These are phyloP conservation scores for Myriosclerotinia duriaeana DNA, from an alignment of 2,329 filamentous ascomycete species.

Conservation along the genomic window DNA sequence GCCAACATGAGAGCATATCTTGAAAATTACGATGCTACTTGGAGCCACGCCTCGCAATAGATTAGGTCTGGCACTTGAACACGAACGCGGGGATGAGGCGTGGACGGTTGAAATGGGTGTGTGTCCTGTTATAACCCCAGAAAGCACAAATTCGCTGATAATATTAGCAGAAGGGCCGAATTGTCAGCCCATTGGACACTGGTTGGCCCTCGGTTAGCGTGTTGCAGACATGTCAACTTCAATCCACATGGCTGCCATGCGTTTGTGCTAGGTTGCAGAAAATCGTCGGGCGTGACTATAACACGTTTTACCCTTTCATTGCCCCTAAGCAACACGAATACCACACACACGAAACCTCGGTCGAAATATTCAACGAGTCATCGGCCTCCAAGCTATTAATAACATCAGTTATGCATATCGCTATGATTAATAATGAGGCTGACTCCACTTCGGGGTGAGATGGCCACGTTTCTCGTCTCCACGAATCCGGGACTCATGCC, in stretches of 20 bases:
- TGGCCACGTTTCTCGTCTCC: constrained; percentile 13
- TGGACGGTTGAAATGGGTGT: not conserved
- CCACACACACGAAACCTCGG: constrained; percentile 16
- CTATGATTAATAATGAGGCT: constrained; percentile 7
- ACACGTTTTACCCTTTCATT: constrained; percentile 7
- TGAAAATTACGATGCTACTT: constrained; percentile 10
- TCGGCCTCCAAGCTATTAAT: not conserved
- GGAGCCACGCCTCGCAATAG: constrained; percentile 7
- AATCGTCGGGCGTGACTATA: not conserved
- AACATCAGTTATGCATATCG: constrained; percentile 2
- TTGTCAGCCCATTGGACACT: constrained; percentile 3
- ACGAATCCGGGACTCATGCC: not conserved
- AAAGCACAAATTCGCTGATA: not conserved
- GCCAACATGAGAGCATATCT: constrained; percentile 4
- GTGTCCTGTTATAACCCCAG: not conserved
- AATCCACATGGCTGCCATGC: constrained; percentile 12
- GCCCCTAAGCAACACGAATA: not conserved
- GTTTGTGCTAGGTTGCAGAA: not conserved
- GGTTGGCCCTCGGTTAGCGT: not conserved
- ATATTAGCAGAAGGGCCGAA: constrained; percentile 1
- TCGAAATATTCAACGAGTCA: not conserved
- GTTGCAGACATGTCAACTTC: not conserved
- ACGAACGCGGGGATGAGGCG: not conserved
- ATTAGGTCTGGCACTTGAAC: not conserved
- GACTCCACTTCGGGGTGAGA: not conserved